Conservation (phyloP, 139 green algal species). For the Chlorella vulgaris region DNA sequence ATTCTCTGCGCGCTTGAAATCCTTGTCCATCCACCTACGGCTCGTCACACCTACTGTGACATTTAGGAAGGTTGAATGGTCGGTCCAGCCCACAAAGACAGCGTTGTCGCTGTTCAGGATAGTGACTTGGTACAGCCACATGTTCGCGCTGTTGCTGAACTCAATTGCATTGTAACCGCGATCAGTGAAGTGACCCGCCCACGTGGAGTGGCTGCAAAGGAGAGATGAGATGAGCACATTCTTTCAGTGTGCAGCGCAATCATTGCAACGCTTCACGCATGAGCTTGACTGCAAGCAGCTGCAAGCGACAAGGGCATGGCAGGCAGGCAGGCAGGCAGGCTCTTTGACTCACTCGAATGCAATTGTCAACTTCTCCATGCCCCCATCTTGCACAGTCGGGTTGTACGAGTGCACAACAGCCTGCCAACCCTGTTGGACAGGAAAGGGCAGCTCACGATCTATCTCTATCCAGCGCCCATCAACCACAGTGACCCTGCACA, state of each 20-base stretch:
- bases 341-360: conserved; percentile 21
- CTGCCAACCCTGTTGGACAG: conserved; percentile 2
- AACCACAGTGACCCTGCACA: neutral
- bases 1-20: neutral
- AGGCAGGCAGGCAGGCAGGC: neutral
- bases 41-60: neutral
- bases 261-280: too few relatives aligned
- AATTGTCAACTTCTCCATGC: conserved; percentile 8
- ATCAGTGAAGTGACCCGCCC: conserved; percentile 8
- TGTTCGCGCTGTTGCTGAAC: neutral
- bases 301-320: neutral
- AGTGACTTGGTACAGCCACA: conserved; percentile 5
- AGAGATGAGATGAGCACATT: too few relatives aligned
- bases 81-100: neutral
- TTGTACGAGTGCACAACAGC: neutral
- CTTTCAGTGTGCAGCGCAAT: too few relatives aligned
- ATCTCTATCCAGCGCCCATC: neutral
- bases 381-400: neutral
- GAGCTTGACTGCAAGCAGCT: too few relatives aligned
- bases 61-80: conserved; percentile 6
- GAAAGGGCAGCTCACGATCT: conserved; percentile 15
- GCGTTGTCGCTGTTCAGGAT: conserved; percentile 14
- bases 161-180: conserved; percentile 27
- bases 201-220: conserved; percentile 1
- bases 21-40: neutral